Evolutionary conservation across 768 basidiomycete species (phyloP).

Genomic region (Agrocybe pediades): DNA sequence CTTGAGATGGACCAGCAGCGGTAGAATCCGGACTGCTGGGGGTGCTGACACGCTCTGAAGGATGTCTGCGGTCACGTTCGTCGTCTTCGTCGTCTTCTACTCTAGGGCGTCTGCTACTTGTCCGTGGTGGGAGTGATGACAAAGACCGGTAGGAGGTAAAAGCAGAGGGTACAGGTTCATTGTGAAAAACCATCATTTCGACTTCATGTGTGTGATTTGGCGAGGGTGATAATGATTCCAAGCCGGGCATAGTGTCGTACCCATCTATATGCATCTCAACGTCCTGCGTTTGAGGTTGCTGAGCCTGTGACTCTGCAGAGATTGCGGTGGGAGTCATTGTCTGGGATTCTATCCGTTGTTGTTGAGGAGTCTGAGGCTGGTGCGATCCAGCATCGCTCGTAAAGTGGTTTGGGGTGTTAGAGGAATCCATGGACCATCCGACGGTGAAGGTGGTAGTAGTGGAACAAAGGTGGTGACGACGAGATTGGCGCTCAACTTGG

Average conservation of each 20-base stretch:
- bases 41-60: conserved; percentile 53
- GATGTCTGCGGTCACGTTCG: conserved; percentile 63
- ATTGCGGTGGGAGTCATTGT: too few species aligned
- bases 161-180: conserved; percentile 3
- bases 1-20: conserved; percentile 7
- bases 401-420: neutral
- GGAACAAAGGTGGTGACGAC: conserved; percentile 7
- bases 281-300: conserved; percentile 9
- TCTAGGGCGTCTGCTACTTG: conserved; percentile 47
- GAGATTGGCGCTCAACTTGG: conserved; percentile 3
- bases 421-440: conserved; percentile 12
- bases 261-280: conserved; percentile 28
- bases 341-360: too few species aligned
- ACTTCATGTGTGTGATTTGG: conserved; percentile 32
- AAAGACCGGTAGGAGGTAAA: conserved; percentile 9
- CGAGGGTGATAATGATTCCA: conserved; percentile 39
- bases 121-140: conserved; percentile 24
- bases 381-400: neutral
- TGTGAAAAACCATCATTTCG: conserved; percentile 33
- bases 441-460: conserved; percentile 5
- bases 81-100: conserved; percentile 66
- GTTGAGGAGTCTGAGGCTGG: conserved; percentile 1
- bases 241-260: conserved; percentile 42
- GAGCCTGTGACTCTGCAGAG: conserved; percentile 14
- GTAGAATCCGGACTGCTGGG: conserved; percentile 20